Percentiles rank a stretch among this genome's conserved stretches.
phyloP scores from a whole-genome alignment of 768 basidiomycete species.

The Gloeostereum incarnatum region DNA sequence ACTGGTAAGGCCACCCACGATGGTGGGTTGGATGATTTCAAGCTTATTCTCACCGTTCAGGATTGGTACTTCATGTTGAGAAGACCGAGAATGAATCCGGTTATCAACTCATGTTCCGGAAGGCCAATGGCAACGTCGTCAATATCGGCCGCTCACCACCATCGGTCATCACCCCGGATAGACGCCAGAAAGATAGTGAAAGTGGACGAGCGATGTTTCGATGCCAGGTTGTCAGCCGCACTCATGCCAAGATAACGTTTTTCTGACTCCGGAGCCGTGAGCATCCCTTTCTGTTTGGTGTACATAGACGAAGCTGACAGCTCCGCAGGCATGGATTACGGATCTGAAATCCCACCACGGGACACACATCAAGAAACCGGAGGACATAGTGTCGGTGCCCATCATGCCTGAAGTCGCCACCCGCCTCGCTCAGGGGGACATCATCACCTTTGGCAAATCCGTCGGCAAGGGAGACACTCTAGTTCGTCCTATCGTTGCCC shows the following conservation, averaged over 20 bases:
- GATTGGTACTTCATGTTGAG: constrained; percentile 51
- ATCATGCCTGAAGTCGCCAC: constrained; percentile 49
- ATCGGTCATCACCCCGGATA: constrained; percentile 29
- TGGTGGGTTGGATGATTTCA: too few relatives aligned
- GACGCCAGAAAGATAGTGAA: constrained; percentile 27
- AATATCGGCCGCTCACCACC: constrained; percentile 62
- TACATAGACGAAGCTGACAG: constrained; percentile 8
- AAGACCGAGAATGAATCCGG: constrained; percentile 33
- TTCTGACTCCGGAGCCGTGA: constrained; percentile 61
- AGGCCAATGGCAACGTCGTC: constrained; percentile 38
- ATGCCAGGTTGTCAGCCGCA: constrained; percentile 73
- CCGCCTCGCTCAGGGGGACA: constrained; percentile 55
- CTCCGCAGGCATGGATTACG: constrained; percentile 53
- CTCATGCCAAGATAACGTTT: constrained; percentile 73
- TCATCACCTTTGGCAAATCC: constrained; percentile 69
- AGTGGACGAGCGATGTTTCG: constrained; percentile 51
- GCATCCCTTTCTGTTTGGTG: constrained; percentile 14
- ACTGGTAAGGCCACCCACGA: too few relatives aligned
- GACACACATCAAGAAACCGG: constrained; percentile 51
- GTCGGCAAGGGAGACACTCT: constrained; percentile 54
- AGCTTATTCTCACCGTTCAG: too few relatives aligned
- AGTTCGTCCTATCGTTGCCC: constrained; percentile 55
- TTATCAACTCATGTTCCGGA: constrained; percentile 42
- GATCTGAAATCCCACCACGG: constrained; percentile 74
- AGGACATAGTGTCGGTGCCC: constrained; percentile 35